Evolutionary conservation across 164 flowering plant genomes (phyloP), one percentile per base, ranked within the genome.

Genomic region (Kalanchoe fedtschenkoi): DNA sequence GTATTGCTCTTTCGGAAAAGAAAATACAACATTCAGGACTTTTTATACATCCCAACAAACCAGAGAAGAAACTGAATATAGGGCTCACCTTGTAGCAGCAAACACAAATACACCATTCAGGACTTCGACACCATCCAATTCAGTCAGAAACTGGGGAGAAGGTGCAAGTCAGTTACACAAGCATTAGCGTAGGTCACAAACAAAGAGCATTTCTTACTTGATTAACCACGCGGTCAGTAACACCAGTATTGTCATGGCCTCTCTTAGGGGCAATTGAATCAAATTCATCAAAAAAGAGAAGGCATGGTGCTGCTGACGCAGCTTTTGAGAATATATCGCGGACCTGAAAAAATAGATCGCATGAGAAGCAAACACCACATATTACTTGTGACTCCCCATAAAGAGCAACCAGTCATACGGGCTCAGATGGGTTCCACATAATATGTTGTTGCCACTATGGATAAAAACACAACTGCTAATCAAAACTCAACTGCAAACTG

Each of bases 171-270:
- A 29, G 44, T 56, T 22, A 53, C 39, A 63, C 47, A 43, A 64
- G 24, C 8, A 16, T 32, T 30, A 34, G 32, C 47, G 2, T 43
- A 3, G 21, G 33, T 58, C 14, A 15, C 37, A 57, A 33, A 63
- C 65, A 17, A 58, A 10, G 21, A 57, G 55, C 30, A 10, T 10
- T 41, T 76, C 77, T 61, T 9, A 91, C 97, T 72, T 92, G 98
- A 74, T 89, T 92, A 64, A 89, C 96, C 70, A 92, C 96, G 67
- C 98, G 88, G 70, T 92, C 98, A 60, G 98, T 92, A 22, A 92
- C 98, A 41, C 98, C 98, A 65, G 98, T 92, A 76, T 92, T 92
- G 63, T 92, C 98, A 82, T 92, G 98, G 39, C 98, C 98, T 76
- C 98, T 84, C 74, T 88, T 89, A 14, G 98, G 98, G 39, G 98